Percentiles rank a stretch among this genome's conserved stretches.
Evolutionary conservation across 2,329 filamentous ascomycete genomes (phyloP).

Genomic region (Sclerotinia subarctica): DNA sequence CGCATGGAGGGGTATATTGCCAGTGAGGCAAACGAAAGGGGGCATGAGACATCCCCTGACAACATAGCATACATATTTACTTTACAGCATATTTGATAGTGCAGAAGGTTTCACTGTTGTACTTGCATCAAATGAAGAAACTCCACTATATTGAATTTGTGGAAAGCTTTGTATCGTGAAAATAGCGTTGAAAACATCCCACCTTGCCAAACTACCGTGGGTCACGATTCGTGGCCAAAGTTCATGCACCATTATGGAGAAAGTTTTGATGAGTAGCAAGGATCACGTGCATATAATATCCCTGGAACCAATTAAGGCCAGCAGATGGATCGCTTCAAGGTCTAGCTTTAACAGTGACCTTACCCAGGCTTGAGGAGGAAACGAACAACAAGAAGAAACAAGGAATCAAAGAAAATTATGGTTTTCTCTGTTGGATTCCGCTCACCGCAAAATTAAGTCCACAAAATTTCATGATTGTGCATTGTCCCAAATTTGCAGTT

Average conservation of each 20-base stretch:
- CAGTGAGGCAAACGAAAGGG: neutral
- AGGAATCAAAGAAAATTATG: conserved; percentile 18
- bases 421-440: neutral
- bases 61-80: conserved; percentile 9
- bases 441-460: conserved; percentile 18
- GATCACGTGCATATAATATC: conserved; percentile 8
- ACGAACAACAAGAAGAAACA: conserved; percentile 13
- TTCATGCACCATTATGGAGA: conserved; percentile 16
- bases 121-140: conserved; percentile 10
- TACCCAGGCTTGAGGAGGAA: conserved; percentile 1
- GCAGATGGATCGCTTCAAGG: neutral
- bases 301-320: neutral
- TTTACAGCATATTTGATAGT: conserved; percentile 3
- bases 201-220: conserved; percentile 12
- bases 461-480: conserved; percentile 4
- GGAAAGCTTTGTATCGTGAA: conserved; percentile 13
- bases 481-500: conserved; percentile 12
- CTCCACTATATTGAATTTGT: conserved; percentile 5
- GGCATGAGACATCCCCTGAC: neutral
- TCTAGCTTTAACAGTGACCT: conserved; percentile 8
- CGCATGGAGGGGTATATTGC: neutral
- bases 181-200: conserved; percentile 5
- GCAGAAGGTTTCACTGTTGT: conserved; percentile 5
- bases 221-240: neutral
- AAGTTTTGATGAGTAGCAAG: neutral